phyloP scores from a whole-genome alignment of 345 rosid species.

The Trapa incisa region DNA sequence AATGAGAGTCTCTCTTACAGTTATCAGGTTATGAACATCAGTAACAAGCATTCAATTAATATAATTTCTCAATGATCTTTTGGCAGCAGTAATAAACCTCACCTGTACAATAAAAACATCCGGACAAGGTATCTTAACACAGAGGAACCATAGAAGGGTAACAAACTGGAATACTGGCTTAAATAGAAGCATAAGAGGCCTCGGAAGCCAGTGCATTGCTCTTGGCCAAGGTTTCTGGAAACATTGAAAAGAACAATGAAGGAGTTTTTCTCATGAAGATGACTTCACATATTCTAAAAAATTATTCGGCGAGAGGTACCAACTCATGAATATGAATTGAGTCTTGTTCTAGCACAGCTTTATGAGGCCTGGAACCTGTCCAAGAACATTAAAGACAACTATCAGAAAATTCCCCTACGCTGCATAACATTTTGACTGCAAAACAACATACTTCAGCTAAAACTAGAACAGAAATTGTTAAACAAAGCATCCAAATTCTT shows the following conservation, averaged over 20 bases:
- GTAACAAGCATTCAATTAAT: neutral
- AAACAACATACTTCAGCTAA: neutral
- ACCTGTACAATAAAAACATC: conserved; percentile 91
- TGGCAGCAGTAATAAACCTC: conserved; percentile 6
- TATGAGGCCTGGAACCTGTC: conserved; percentile 76
- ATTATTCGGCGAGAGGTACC: conserved; percentile 29
- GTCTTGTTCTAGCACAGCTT: conserved; percentile 45
- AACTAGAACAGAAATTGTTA: neutral
- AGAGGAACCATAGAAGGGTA: conserved; percentile 77
- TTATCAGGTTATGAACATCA: neutral
- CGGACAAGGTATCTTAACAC: conserved; percentile 56
- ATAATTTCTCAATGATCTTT: neutral
- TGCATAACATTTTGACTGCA: neutral
- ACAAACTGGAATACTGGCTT: conserved; percentile 75
- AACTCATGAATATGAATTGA: conserved; percentile 76
- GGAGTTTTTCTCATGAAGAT: neutral
- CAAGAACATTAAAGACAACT: neutral
- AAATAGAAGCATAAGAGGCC: conserved; percentile 54
- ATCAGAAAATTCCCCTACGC: neutral
- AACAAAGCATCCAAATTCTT: neutral
- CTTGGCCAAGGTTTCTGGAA: conserved; percentile 57
- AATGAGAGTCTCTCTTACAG: neutral
- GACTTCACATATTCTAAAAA: conserved; percentile 1
- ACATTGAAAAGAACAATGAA: neutral
- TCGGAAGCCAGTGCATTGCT: conserved; percentile 34